Percentiles rank a stretch among this genome's conserved stretches.
phyloP scores from a whole-genome alignment of 2,329 filamentous ascomycete genomes.

The Neocatenulostroma microsporum region DNA sequence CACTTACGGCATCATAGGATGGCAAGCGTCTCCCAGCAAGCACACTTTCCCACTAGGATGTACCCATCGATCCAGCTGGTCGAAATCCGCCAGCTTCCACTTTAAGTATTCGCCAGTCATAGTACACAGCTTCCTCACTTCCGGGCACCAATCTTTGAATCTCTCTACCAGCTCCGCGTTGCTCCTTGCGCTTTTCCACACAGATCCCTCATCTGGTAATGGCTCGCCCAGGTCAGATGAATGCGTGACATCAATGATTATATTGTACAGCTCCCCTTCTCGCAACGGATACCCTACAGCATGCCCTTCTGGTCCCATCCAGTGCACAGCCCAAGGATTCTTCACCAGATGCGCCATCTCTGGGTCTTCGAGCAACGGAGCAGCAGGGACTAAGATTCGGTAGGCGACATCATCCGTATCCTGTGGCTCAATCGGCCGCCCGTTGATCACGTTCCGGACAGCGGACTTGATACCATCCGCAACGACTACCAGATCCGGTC shows the following conservation, averaged over 20 bases:
- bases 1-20: slow-evolving; percentile 60
- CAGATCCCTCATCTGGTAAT: slow-evolving; percentile 17
- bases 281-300: slow-evolving; percentile 27
- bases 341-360: slow-evolving; percentile 21
- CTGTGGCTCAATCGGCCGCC: slow-evolving; percentile 16
- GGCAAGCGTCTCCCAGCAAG: slow-evolving; percentile 58
- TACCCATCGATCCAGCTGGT: slow-evolving; percentile 51
- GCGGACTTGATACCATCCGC: slow-evolving; percentile 28
- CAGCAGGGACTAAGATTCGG: slow-evolving; percentile 22
- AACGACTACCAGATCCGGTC: slow-evolving; percentile 23
- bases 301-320: slow-evolving; percentile 28
- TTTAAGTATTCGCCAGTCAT: slow-evolving; percentile 48
- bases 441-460: slow-evolving; percentile 21
- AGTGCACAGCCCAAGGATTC: slow-evolving; percentile 24
- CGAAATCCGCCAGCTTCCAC: slow-evolving; percentile 56
- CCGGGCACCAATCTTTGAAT: slow-evolving; percentile 25
- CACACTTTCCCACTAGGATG: slow-evolving; percentile 45
- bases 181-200: slow-evolving; percentile 23
- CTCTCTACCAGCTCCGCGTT: slow-evolving; percentile 22
- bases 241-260: slow-evolving; percentile 23
- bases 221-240: slow-evolving; percentile 15
- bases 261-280: slow-evolving; percentile 27
- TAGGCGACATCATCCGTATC: slow-evolving; percentile 28
- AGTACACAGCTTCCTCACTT: slow-evolving; percentile 25
- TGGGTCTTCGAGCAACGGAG: slow-evolving; percentile 22